Evolutionary conservation across 2,329 filamentous ascomycete genomes (phyloP).

Genomic region (Cladophialophora immunda): DNA sequence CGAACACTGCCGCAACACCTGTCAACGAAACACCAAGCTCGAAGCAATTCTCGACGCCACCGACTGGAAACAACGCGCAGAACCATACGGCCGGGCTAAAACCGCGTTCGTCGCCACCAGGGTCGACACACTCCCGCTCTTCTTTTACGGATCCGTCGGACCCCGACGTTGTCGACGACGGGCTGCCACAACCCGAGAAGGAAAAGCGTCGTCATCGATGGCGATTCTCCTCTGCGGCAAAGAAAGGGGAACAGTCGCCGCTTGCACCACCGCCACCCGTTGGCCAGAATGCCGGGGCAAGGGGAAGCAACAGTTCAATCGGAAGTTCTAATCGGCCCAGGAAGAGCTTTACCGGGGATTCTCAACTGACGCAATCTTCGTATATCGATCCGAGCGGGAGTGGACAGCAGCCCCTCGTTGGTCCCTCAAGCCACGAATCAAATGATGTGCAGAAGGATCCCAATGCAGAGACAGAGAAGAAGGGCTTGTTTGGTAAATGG

Average conservation of each 20-base stretch:
- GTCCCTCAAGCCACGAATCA: slow-evolving; percentile 50
- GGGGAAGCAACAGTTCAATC: slow-evolving; percentile 73
- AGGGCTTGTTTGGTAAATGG: slow-evolving; percentile 70
- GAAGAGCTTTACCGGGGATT: slow-evolving; percentile 56
- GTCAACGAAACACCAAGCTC: slow-evolving; percentile 39
- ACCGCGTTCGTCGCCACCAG: slow-evolving; percentile 75
- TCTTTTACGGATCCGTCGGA: slow-evolving; percentile 83
- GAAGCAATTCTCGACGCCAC: slow-evolving; percentile 37
- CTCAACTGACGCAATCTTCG: slow-evolving; percentile 52
- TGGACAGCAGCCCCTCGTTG: slow-evolving; percentile 39
- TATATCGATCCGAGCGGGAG: slow-evolving; percentile 46
- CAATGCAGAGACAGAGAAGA: slow-evolving; percentile 60
- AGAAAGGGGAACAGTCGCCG: slow-evolving; percentile 64
- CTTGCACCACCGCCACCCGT: slow-evolving; percentile 59
- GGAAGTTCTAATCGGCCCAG: slow-evolving; percentile 64
- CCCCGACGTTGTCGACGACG: slow-evolving; percentile 71
- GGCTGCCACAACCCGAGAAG: slow-evolving; percentile 55
- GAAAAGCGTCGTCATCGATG: slow-evolving; percentile 77
- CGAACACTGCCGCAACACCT: slow-evolving; percentile 44
- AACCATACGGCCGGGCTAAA: slow-evolving; percentile 63
- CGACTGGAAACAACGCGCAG: slow-evolving; percentile 55
- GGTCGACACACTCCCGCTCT: slow-evolving; percentile 76
- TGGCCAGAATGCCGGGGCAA: slow-evolving; percentile 70
- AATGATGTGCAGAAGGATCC: slow-evolving; percentile 47
- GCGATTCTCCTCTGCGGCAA: slow-evolving; percentile 67